Percentiles rank a stretch among this genome's conserved stretches.
These are phyloP conservation scores for Penicillium chermesinum DNA, from an alignment of 495 filamentous ascomycete species.

Conservation along the genomic window DNA sequence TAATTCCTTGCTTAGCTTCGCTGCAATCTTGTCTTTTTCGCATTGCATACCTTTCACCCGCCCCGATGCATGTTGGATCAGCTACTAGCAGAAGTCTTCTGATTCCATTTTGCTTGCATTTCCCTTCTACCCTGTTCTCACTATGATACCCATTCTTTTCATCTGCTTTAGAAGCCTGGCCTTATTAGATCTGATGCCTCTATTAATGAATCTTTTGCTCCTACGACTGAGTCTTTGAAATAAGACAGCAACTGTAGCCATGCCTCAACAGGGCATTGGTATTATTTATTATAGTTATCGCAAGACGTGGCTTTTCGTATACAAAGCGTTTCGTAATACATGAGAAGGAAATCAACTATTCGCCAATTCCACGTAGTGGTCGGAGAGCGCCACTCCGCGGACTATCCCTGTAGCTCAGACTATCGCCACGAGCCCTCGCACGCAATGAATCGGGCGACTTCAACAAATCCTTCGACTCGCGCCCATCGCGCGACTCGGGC, in stretches of 20 bases:
- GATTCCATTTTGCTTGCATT: constrained; percentile 4
- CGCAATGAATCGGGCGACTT: constrained; percentile 23
- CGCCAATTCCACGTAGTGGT: constrained; percentile 19
- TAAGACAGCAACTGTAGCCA: too few species aligned
- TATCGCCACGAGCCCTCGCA: constrained; percentile 26
- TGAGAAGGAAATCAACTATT: not conserved
- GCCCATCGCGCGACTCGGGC: constrained; percentile 13
- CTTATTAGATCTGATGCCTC: not conserved
- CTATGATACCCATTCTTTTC: constrained; percentile 28
- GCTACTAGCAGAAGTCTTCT: too few species aligned
- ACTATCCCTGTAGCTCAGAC: constrained; percentile 23
- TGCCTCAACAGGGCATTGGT: too few species aligned
- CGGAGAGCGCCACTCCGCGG: constrained; percentile 30
- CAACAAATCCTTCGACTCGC: constrained; percentile 10
- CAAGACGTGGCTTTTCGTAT: too few species aligned
- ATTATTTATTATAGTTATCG: too few species aligned
- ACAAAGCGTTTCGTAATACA: not conserved
- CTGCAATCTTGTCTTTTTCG: too few species aligned
- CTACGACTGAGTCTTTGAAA: not conserved
- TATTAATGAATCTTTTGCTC: constrained; percentile 1
- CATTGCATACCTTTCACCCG: too few species aligned
- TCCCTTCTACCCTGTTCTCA: constrained; percentile 15
- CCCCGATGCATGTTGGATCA: too few species aligned
- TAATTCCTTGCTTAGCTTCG: not conserved
- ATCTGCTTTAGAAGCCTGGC: not conserved